phyloP scores from a whole-genome alignment of 2,329 filamentous ascomycete species.

The Myriangium duriaei region DNA sequence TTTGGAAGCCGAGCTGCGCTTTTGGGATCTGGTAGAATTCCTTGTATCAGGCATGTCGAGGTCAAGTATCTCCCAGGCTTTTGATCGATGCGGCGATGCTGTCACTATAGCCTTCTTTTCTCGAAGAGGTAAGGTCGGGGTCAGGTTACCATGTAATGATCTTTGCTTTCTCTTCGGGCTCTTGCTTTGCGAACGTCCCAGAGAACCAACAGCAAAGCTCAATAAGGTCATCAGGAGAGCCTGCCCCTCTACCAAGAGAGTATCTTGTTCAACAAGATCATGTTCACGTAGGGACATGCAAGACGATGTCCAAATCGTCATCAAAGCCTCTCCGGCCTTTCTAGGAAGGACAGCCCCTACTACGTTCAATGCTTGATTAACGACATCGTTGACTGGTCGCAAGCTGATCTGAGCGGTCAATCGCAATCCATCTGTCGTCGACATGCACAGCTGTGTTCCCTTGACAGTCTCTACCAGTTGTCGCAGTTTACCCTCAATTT shows the following conservation, averaged over 20 bases:
- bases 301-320: slow-evolving; percentile 19
- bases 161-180: background rate
- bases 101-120: background rate
- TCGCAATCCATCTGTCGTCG: slow-evolving; percentile 15
- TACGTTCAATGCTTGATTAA: slow-evolving; percentile 17
- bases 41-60: slow-evolving; percentile 1
- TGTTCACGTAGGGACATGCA: slow-evolving; percentile 5
- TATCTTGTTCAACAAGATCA: background rate
- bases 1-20: background rate
- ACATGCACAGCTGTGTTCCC: slow-evolving; percentile 16
- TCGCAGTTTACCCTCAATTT: slow-evolving; percentile 10
- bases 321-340: slow-evolving; percentile 14
- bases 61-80: background rate
- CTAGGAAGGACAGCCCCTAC: slow-evolving; percentile 19
- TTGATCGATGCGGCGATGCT: background rate
- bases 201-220: slow-evolving; percentile 10
- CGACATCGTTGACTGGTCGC: slow-evolving; percentile 14
- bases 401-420: slow-evolving; percentile 20
- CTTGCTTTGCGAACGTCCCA: slow-evolving; percentile 4
- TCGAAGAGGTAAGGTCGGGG: background rate
- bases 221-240: slow-evolving; percentile 11
- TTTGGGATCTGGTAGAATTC: slow-evolving; percentile 6
- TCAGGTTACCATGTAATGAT: background rate
- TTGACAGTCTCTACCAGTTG: slow-evolving; percentile 14
- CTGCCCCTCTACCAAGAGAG: slow-evolving; percentile 9